phyloP scores from a whole-genome alignment of 805 yeast genomes.

The Hanseniaspora hatyaiensis region DNA sequence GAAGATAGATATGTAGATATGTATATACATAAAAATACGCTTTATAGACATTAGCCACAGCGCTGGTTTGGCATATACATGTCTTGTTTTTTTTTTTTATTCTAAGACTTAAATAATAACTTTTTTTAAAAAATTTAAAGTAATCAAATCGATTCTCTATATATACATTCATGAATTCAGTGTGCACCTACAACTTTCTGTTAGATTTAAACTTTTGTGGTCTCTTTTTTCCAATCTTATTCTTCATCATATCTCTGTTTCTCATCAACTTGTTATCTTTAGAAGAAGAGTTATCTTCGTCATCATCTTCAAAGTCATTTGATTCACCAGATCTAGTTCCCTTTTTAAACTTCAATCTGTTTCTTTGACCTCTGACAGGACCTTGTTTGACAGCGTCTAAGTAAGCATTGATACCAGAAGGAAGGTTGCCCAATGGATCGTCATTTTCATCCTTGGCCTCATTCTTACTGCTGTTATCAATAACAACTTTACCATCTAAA shows the following conservation, averaged over 20 bases:
- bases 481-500: slow-evolving; percentile 29
- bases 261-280: slow-evolving; percentile 5
- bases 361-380: slow-evolving; percentile 87
- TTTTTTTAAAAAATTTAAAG: too few species aligned
- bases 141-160: too few species aligned
- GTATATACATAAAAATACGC: too few species aligned
- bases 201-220: slow-evolving; percentile 14
- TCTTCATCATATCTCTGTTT: slow-evolving; percentile 11
- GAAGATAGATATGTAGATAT: too few species aligned
- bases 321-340: slow-evolving; percentile 41
- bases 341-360: slow-evolving; percentile 77
- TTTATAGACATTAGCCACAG: too few species aligned
- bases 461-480: slow-evolving; percentile 28
- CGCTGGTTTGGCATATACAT: too few species aligned
- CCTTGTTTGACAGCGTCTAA: slow-evolving; percentile 87
- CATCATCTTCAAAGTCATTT: slow-evolving; percentile 38
- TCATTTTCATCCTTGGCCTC: slow-evolving; percentile 26
- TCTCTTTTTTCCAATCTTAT: slow-evolving; percentile 16
- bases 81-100: too few species aligned
- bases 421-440: slow-evolving; percentile 39
- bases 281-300: slow-evolving; percentile 25
- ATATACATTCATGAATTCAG: not conserved
- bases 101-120: too few species aligned
- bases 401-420: slow-evolving; percentile 75
- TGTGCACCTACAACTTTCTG: slow-evolving; percentile 10